Evolutionary conservation across 2,329 filamentous ascomycete genomes (phyloP), one percentile per base, ranked within the genome.

Genomic region (Aspergillus pseudoglaucus): DNA sequence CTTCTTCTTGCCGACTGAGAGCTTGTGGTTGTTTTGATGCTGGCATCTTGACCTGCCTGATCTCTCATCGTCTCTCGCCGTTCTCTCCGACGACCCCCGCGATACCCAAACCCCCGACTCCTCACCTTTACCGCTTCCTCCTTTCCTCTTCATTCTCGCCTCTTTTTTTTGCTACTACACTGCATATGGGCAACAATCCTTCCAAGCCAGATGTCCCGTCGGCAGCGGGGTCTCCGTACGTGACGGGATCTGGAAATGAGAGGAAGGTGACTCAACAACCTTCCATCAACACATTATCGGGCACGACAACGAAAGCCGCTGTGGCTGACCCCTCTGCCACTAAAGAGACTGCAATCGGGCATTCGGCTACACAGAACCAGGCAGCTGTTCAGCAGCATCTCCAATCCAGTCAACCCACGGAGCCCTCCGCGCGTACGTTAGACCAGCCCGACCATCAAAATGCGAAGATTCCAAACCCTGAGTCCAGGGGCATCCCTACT

Each of bases 171-270:
- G 42, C 48, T 46, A 50, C 48, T 46, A 39, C 40, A 52, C 60
- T 56, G 56, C 61, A 60, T 53, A 75, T 76, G 73, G 74, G 74
- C 56, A 75, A 75, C 61, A 71, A 68, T 61, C 69, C 71, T 59
- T 75, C 70, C 54, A 75, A 74, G 58, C 65, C 66, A 53, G 62
- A 65, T 47, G 56, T 53, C 46, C 59, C 60, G 48, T 50, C 61
- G 23, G 48, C 47, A 50, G 55, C 56, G 50, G 60, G 55, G 46
- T 56, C 61, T 50, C 47, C 61, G 27, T 47, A 53, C 49, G 56
- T 57, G 41, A 46, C 56, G 47, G 56, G 51, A 37, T 55, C 61
- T 32, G 30, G 58, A 22, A 51, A 54, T 49, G 70, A 74, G 39
- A 67, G 60, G 47, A 71, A 63, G 49, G 64, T 73, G 18, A 59